These are phyloP conservation scores for Atalantia buxifolia DNA, from an alignment of 345 rosid species.

Conservation along the genomic window DNA sequence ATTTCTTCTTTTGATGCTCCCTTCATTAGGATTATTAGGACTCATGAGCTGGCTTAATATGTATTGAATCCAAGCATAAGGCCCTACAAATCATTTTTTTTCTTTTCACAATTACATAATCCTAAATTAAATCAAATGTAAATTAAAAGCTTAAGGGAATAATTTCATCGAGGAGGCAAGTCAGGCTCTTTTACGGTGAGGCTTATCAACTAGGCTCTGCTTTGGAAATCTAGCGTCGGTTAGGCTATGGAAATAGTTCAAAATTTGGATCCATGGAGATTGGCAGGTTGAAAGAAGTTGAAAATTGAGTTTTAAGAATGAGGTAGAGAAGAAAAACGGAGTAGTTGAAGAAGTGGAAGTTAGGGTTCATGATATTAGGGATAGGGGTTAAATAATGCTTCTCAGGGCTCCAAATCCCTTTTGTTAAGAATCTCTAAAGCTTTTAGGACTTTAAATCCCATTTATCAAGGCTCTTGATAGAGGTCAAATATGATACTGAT, in stretches of 20 bases:
- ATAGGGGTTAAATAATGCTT: slow-evolving; percentile 41
- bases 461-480: too few species aligned
- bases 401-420: slow-evolving; percentile 56
- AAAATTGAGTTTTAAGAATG: slow-evolving; percentile 12
- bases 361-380: slow-evolving; percentile 35
- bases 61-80: slow-evolving; percentile 1
- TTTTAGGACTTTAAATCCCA: too few species aligned
- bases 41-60: slow-evolving; percentile 25
- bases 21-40: slow-evolving; percentile 74
- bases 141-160: not conserved
- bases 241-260: slow-evolving; percentile 46
- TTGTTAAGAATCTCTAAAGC: not conserved
- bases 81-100: slow-evolving; percentile 68
- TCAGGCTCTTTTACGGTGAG: slow-evolving; percentile 64
- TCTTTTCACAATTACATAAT: too few species aligned
- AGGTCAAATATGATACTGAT: too few species aligned
- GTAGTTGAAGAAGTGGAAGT: slow-evolving; percentile 14
- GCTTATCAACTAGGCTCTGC: slow-evolving; percentile 69
- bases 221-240: slow-evolving; percentile 69
- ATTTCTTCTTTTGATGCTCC: slow-evolving; percentile 75
- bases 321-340: slow-evolving; percentile 16
- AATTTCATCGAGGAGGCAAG: slow-evolving; percentile 50
- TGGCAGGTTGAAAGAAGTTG: slow-evolving; percentile 21
- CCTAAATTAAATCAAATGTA: not conserved
- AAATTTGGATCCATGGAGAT: slow-evolving; percentile 38